Conservation (phyloP, 306 rosid genomes). For the Rosa lucieae region DNA sequence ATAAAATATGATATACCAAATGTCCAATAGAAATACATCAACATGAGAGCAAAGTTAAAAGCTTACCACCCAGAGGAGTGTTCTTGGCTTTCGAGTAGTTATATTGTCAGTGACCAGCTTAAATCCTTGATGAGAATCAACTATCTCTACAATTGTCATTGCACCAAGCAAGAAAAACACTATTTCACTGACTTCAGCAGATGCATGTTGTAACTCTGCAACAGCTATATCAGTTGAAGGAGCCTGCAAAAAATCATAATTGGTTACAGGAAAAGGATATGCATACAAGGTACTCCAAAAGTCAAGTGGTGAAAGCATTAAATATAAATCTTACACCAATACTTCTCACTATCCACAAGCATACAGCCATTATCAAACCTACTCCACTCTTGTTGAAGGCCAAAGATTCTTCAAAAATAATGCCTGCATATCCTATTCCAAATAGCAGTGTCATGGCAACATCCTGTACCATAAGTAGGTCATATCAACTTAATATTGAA, state of each 20-base stretch:
- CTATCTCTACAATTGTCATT: constrained; percentile 92
- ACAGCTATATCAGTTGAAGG: constrained; percentile 91
- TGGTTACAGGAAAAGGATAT: neutral
- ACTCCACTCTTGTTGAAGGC: constrained; percentile 98
- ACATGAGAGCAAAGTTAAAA: constrained; percentile 23
- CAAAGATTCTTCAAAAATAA: constrained; percentile 90
- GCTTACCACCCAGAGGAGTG: constrained; percentile 97
- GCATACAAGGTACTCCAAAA: neutral
- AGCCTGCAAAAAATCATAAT: constrained; percentile 51
- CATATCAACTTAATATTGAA: constrained; percentile 20
- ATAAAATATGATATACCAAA: neutral
- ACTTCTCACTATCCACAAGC: constrained; percentile 89
- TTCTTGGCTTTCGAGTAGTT: constrained; percentile 84
- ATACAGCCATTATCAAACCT: constrained; percentile 94
- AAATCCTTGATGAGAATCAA: constrained; percentile 98
- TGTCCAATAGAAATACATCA: constrained; percentile 11
- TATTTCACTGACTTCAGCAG: constrained; percentile 93
- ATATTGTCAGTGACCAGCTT: constrained; percentile 92
- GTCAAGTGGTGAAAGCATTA: neutral
- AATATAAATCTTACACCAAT: constrained; percentile 66
- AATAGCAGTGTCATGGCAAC: constrained; percentile 88
- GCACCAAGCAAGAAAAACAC: constrained; percentile 97
- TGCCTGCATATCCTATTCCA: constrained; percentile 91
- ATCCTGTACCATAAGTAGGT: constrained; percentile 50
- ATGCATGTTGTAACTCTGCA: constrained; percentile 80